A percentile compares a stretch with the other conserved stretches of the same genome.
These are phyloP conservation scores for Sambucus nigra DNA, from an alignment of 129 eudicot species.

Conservation along the genomic window DNA sequence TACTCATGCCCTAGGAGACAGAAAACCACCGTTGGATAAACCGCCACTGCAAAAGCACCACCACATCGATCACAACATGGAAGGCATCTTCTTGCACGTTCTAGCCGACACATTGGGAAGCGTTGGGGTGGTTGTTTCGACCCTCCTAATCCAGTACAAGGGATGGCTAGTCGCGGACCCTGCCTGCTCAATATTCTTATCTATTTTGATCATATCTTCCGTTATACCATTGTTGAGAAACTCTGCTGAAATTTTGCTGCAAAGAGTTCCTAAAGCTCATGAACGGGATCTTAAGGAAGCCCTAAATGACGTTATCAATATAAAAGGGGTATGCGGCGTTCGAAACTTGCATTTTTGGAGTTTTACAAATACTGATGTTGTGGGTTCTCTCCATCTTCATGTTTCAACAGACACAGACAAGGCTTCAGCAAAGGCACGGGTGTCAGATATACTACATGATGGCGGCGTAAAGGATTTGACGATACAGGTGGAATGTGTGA, in stretches of 20 bases:
- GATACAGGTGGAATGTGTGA: conserved; percentile 54
- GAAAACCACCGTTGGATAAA: conserved; percentile 5
- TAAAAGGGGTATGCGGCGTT: conserved; percentile 66
- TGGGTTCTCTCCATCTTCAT: conserved; percentile 74
- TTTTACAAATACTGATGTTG: conserved; percentile 69
- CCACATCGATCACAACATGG: conserved; percentile 95
- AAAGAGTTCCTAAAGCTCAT: conserved; percentile 77
- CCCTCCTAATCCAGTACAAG: conserved; percentile 76
- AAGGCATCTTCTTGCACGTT: conserved; percentile 97
- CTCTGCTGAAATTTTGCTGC: conserved; percentile 83
- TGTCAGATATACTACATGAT: conserved; percentile 37
- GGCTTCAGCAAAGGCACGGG: conserved; percentile 33
- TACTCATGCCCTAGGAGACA: conserved; percentile 4
- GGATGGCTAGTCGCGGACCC: conserved; percentile 99
- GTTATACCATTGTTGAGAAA: conserved; percentile 82
- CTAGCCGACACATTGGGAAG: conserved; percentile 97
- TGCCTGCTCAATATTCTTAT: conserved; percentile 83
- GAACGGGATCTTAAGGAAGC: conserved; percentile 68
- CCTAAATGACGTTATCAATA: conserved; percentile 38
- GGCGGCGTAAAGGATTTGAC: conserved; percentile 82
- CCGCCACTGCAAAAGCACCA: conserved; percentile 36
- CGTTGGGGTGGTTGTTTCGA: conserved; percentile 84
- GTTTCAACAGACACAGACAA: conserved; percentile 56
- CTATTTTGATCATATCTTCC: conserved; percentile 66
- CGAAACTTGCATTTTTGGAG: conserved; percentile 89